Conservation (phyloP, 2,329 filamentous ascomycete species). For the Neonectria magnoliae region DNA sequence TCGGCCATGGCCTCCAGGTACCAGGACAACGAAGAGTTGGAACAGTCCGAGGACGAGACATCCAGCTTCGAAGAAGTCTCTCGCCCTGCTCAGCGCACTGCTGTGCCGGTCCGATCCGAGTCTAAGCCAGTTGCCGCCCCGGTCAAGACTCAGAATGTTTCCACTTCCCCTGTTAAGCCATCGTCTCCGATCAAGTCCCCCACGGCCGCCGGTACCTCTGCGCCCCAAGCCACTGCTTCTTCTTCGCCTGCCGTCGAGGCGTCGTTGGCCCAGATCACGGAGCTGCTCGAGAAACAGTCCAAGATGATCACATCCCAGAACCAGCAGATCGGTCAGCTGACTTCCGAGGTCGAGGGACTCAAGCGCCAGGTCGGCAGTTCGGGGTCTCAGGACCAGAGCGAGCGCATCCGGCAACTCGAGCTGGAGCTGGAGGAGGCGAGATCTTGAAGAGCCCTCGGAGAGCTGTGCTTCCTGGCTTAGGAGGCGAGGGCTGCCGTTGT, state of each 20-base stretch:
- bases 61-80: conserved; percentile 89
- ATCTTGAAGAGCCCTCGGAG: conserved; percentile 52
- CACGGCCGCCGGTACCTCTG: conserved; percentile 43
- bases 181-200: conserved; percentile 47
- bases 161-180: conserved; percentile 43
- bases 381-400: conserved; percentile 69
- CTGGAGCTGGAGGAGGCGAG: conserved; percentile 72
- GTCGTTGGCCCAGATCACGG: conserved; percentile 80
- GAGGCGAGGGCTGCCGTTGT: conserved; percentile 1
- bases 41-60: conserved; percentile 70
- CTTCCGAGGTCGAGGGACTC: conserved; percentile 79
- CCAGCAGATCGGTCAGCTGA: conserved; percentile 76
- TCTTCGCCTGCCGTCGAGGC: conserved; percentile 62
- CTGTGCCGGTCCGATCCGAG: conserved; percentile 50
- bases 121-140: conserved; percentile 54
- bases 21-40: conserved; percentile 76
- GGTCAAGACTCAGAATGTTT: conserved; percentile 38
- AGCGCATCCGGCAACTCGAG: conserved; percentile 74
- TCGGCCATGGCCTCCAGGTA: conserved; percentile 86
- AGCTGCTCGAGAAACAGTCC: conserved; percentile 79
- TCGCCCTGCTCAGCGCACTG: conserved; percentile 74
- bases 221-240: conserved; percentile 39
- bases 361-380: conserved; percentile 77
- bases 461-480: conserved; percentile 14
- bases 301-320: conserved; percentile 81